Base-by-base conservation (phyloP, 2,329 filamentous ascomycete species). In the Cercospora berteroae region DNA sequence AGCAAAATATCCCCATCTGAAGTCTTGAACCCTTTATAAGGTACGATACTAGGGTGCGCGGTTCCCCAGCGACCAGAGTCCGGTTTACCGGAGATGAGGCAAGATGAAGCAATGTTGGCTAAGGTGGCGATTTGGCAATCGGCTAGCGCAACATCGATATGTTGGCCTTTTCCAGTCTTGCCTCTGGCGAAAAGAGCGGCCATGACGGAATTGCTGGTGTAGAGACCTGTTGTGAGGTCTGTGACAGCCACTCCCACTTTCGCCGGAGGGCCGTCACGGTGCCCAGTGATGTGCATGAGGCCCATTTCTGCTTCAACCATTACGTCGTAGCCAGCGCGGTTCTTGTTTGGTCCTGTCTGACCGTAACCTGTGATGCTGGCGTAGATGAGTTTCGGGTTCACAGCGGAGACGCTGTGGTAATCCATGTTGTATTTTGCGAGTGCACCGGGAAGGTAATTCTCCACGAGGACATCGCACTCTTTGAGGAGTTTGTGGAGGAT, bases 301-400 rank as follows among this genome's bases (percentile, higher is more conserved):
- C 95, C 95, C 81, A 99, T 94, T 78, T 98, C 95, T 10, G 95
- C 95, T 82, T 99, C 95, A 10, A 99, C 94, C 94, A 99, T 99
- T 73, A 99, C 95, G 80, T 99, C 95, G 83, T 99, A 99, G 4
- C 95, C 95, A 3, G 95, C 93, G 13, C 95, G 87, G 70, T 89
- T 87, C 5, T 90, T 88, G 79, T 96, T 97, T 0, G 95, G 95
- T 0, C 95, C 95, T 1, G 92, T 97, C 78, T 99, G 95, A 2
- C 95, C 95, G 77, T 98, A 99, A 0, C 95, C 95, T 0, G 95
- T 99, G 74, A 99, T 96, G 73, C 93, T 97, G 13, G 94, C 93
- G 77, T 99, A 99, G 72, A 99, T 92, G 57, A 99, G 84, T 5
- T 84, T 82, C 0, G 94, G 94, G 76, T 98, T 98, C 77, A 97